phyloP scores from a whole-genome alignment of 306 rosid genomes.

The Cucumis sativus region DNA sequence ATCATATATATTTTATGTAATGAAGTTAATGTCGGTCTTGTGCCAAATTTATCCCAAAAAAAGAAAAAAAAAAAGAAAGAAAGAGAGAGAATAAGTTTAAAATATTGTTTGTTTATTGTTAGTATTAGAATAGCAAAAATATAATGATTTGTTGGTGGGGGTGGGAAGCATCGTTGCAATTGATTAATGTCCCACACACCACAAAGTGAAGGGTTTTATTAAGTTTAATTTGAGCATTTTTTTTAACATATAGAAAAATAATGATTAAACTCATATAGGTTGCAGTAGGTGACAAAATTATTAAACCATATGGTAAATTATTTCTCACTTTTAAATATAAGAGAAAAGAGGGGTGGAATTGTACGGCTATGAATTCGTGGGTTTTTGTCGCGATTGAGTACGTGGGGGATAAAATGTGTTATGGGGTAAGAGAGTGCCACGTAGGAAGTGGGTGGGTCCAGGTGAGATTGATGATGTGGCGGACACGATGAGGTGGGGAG shows the following conservation, averaged over 20 bases:
- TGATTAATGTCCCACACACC: not conserved
- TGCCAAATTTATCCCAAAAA: not conserved
- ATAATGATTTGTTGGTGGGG: not conserved
- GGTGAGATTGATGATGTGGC: not conserved
- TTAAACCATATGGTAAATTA: too few species aligned
- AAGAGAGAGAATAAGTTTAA: too few species aligned
- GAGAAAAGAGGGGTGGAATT: too few species aligned
- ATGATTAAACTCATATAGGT: too few species aligned
- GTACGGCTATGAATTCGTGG: not conserved
- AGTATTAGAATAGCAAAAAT: not conserved
- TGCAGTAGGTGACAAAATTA: too few species aligned
- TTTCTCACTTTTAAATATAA: too few species aligned
- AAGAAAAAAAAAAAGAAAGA: too few species aligned
- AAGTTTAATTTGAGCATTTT: not conserved
- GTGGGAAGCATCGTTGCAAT: not conserved
- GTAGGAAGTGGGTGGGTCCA: not conserved
- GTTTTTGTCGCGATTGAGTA: not conserved
- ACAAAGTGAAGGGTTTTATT: not conserved
- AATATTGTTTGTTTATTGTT: too few species aligned
- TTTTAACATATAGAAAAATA: too few species aligned
- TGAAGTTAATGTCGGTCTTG: not conserved
- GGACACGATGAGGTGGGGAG: not conserved
- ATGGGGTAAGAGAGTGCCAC: not conserved
- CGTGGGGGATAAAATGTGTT: not conserved
- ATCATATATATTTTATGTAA: not conserved